Conservation (phyloP, 345 rosid genomes). For the Syzygium oleosum region DNA sequence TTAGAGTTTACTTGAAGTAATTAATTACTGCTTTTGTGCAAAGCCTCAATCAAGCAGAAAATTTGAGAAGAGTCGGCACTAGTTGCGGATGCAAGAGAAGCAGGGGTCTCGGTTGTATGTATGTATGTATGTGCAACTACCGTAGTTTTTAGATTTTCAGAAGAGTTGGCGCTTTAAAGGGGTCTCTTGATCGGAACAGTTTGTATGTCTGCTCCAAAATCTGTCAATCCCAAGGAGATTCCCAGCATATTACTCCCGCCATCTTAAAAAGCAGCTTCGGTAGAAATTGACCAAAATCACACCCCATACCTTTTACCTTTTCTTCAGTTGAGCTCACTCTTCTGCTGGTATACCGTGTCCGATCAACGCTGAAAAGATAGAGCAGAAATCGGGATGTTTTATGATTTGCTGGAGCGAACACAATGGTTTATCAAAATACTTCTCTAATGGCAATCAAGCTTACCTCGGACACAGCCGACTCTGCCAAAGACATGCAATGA, state of each 20-base stretch:
- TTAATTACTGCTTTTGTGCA: not conserved
- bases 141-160: not conserved
- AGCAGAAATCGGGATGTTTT: not conserved
- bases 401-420: not conserved
- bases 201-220: not conserved
- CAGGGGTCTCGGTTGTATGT: not conserved
- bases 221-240: not conserved
- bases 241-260: not conserved
- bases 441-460: not conserved
- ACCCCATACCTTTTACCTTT: not conserved
- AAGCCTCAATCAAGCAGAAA: not conserved
- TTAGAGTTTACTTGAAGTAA: not conserved
- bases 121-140: not conserved
- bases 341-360: not conserved
- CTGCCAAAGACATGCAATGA: not conserved
- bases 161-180: not conserved
- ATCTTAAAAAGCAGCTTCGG: not conserved
- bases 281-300: not conserved
- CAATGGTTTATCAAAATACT: not conserved
- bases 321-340: not conserved
- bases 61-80: not conserved
- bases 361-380: not conserved
- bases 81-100: not conserved
- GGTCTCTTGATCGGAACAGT: not conserved
- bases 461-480: not conserved